A percentile compares a stretch with the other conserved stretches of the same genome.
phyloP scores from a whole-genome alignment of 805 yeast genomes.

The Teunomyces stri region DNA sequence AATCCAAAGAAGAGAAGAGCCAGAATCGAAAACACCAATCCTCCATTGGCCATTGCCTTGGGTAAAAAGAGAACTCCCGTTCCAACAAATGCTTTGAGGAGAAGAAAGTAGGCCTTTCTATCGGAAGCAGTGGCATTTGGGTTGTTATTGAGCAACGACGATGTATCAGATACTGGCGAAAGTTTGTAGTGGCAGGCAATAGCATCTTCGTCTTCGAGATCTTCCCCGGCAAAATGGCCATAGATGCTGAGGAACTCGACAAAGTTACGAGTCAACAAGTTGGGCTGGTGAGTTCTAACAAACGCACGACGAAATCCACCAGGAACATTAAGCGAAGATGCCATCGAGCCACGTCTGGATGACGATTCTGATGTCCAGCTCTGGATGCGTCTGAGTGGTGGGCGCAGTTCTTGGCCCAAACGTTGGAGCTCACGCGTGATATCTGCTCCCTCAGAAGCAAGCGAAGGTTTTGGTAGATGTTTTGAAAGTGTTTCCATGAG shows the following conservation, averaged over 20 bases:
- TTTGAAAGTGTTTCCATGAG: slow-evolving; percentile 31
- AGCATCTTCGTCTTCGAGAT: slow-evolving; percentile 65
- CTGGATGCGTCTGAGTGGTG: slow-evolving; percentile 8
- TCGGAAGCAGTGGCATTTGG: slow-evolving; percentile 67
- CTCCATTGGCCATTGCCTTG: slow-evolving; percentile 70
- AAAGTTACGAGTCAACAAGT: slow-evolving; percentile 66
- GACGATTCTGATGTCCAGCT: slow-evolving; percentile 20
- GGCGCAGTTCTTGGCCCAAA: slow-evolving; percentile 6
- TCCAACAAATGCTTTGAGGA: slow-evolving; percentile 74
- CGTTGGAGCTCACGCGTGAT: slow-evolving; percentile 49
- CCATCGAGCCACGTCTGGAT: slow-evolving; percentile 57
- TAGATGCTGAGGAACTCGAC: slow-evolving; percentile 74
- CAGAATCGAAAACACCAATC: slow-evolving; percentile 54
- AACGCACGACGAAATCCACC: slow-evolving; percentile 82
- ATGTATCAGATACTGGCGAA: slow-evolving; percentile 35
- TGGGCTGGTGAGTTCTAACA: slow-evolving; percentile 37
- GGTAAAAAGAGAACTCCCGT: slow-evolving; percentile 75
- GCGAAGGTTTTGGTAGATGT: slow-evolving; percentile 36
- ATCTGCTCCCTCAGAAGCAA: slow-evolving; percentile 49
- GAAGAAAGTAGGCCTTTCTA: slow-evolving; percentile 63
- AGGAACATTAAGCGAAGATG: slow-evolving; percentile 70
- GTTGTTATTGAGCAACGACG: slow-evolving; percentile 21
- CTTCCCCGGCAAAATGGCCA: slow-evolving; percentile 87
- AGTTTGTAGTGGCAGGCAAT: slow-evolving; percentile 47
- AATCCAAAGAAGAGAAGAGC: slow-evolving; percentile 60